phyloP scores from a whole-genome alignment of 2,329 filamentous ascomycete genomes.

The Colletotrichum incanum region DNA sequence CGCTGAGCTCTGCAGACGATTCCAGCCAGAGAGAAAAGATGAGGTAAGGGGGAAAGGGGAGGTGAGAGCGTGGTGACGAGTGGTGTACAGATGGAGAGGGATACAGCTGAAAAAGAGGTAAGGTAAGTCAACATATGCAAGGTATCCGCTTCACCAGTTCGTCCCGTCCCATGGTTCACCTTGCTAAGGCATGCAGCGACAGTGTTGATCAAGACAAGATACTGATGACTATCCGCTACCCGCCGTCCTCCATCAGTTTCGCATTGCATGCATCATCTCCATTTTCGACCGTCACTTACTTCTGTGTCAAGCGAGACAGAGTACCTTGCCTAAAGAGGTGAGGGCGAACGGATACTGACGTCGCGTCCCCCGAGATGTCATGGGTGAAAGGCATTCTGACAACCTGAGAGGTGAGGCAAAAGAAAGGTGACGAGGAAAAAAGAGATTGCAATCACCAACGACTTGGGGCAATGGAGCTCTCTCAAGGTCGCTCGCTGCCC shows the following conservation, averaged over 20 bases:
- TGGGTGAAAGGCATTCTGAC: background rate
- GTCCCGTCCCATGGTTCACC: slow-evolving; percentile 21
- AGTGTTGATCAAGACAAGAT: slow-evolving; percentile 6
- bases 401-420: slow-evolving; percentile 23
- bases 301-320: slow-evolving; percentile 5
- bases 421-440: slow-evolving; percentile 23
- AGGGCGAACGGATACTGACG: slow-evolving; percentile 8
- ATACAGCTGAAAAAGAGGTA: background rate
- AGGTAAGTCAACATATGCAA: slow-evolving; percentile 8
- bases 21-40: slow-evolving; percentile 1
- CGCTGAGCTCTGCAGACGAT: slow-evolving; percentile 1
- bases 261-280: slow-evolving; percentile 20
- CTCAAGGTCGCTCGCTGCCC: slow-evolving; percentile 20
- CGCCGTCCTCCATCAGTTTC: background rate
- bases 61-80: background rate
- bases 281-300: slow-evolving; percentile 5
- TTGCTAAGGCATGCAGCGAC: slow-evolving; percentile 1
- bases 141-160: slow-evolving; percentile 23
- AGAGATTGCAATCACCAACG: slow-evolving; percentile 32
- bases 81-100: slow-evolving; percentile 3
- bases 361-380: slow-evolving; percentile 4
- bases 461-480: slow-evolving; percentile 6
- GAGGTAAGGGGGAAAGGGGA: background rate
- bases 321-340: slow-evolving; percentile 7
- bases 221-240: background rate